Base-by-base conservation (phyloP, 1,284 basidiomycete genomes). In the Malassezia furfur region DNA sequence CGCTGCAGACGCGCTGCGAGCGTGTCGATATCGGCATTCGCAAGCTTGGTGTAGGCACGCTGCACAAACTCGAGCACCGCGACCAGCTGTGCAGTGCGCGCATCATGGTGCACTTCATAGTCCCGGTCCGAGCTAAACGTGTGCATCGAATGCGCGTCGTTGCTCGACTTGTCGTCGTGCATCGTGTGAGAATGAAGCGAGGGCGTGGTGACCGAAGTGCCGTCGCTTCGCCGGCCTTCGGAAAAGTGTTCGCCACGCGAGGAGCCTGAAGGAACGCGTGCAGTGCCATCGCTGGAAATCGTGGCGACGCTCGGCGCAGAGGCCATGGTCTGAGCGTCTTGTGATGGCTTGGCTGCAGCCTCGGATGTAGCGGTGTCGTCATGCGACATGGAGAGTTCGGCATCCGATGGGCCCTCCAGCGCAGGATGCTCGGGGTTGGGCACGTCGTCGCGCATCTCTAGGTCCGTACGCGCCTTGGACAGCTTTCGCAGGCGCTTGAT, bases 1-100 rank as follows among this genome's bases (percentile, higher is more conserved):
- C 90, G 85, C 76, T 91, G 93, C 40, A 98, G 79, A 14, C 93
- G 84, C 56, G 86, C 86, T 40, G 87, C 87, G 37, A 98, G 79
- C 0, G 89, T 91, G 28, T 86, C 80, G 1, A 91, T 85, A 65
- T 98, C 91, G 1, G 91, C 85, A 61, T 86, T 83, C 15, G 81
- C 78, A 61, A 96, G 80, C 17, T 85, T 83, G 50, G 79, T 81
- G 48, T 88, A 79, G 11, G 94, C 77, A 25, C 81, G 78, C 28
- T 79, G 76, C 50, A 86, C 78, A 61, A 85, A 84, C 37, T 91
- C 88, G 48, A 91, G 76, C 19, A 94, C 77, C 9, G 78, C 75
- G 41, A 82, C 77, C 30, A 89, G 77, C 48, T 67, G 65, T 1
- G 59, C 60, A 6, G 70, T 73, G 22, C 72, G 64, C n/a, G 54